Evolutionary conservation across 371 early-diverging fungal genomes (phyloP), one percentile per base, ranked within the genome.

Genomic region (Umbelopsis sp.): DNA sequence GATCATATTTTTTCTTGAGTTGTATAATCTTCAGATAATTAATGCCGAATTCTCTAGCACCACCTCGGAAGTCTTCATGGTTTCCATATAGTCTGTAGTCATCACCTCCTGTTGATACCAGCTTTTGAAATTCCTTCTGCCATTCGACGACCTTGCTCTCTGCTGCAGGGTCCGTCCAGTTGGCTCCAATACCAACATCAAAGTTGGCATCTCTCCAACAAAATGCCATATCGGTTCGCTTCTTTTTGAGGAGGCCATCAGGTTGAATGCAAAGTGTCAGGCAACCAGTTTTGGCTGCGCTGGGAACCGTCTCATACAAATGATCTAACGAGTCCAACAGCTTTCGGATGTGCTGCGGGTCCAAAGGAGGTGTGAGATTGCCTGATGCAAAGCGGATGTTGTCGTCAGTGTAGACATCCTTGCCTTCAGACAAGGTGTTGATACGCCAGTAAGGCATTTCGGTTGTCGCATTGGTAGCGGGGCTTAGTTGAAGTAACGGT

Each of bases 1-100:
- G 77, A 53, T 77, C 77, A 70, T 73, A 77, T 32, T 72, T 72
- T 44, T 68, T 44, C 73, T 77, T 77, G 29, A 74, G 53, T 24
- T 74, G 44, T 65, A 63, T 44, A 8, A 77, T 63, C 44, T 72
- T 53, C 35, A 67, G 41, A 22, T 72, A 74, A 50, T 77, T 74
- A 50, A 71, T 69, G 18, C 77, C 74, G 57, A 72, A 74, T 53
- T 74, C 74, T 22, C 68, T 68, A 6, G 73, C 70, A 46, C 50
- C 57, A 8, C 77, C 77, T 24, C 52, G 14, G 62, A 72, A 74
- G 22, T 74, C 77, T 38, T 69, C 69, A 67, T 77, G 77, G 51
- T 77, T 77, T 51, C 65, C 68, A 52, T 77, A 77, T 12, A 74
- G 38, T 35, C 74, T 68, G 22, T 71, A 66, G 44, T 65, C 45